Percentiles rank a stretch among this genome's conserved stretches.
phyloP scores from a whole-genome alignment of 176 grass and related monocot species.

The Triticum turgidum region DNA sequence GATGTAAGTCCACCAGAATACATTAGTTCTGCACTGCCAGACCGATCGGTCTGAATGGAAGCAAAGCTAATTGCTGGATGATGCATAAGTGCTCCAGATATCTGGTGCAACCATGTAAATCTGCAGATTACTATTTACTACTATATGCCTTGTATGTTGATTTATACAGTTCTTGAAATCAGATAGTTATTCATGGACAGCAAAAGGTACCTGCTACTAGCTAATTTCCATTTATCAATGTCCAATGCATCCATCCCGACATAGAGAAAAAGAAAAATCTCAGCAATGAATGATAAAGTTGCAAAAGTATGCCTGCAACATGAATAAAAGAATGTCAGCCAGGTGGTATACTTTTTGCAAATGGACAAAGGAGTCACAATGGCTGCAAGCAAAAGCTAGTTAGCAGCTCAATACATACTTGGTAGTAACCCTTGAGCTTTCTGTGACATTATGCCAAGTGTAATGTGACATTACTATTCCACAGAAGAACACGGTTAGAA shows the following conservation, averaged over 20 bases:
- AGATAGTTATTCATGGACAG: conserved; percentile 11
- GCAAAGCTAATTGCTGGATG: not conserved
- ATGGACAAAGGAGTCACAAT: not conserved
- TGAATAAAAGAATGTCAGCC: conserved; percentile 20
- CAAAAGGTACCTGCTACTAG: conserved; percentile 68
- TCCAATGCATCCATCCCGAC: conserved; percentile 99
- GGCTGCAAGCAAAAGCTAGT: not conserved
- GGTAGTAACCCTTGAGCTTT: conserved; percentile 89
- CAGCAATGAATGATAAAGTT: conserved; percentile 91
- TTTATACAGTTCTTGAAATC: conserved; percentile 5
- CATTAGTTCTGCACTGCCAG: not conserved
- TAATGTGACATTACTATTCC: conserved; percentile 99
- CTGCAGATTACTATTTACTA: conserved; percentile 1
- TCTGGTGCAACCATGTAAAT: not conserved
- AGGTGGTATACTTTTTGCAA: conserved; percentile 3
- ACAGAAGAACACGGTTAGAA: conserved; percentile 96
- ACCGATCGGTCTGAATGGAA: not conserved
- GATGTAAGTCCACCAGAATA: conserved; percentile 20
- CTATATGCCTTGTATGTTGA: not conserved
- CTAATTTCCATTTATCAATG: conserved; percentile 97
- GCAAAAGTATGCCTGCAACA: conserved; percentile 84
- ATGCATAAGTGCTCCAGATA: conserved; percentile 16
- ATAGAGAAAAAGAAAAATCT: conserved; percentile 96
- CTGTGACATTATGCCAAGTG: conserved; percentile 99
- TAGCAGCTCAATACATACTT: conserved; percentile 56